Conservation (phyloP, 2,329 filamentous ascomycete genomes). For the Alternaria triticina region DNA sequence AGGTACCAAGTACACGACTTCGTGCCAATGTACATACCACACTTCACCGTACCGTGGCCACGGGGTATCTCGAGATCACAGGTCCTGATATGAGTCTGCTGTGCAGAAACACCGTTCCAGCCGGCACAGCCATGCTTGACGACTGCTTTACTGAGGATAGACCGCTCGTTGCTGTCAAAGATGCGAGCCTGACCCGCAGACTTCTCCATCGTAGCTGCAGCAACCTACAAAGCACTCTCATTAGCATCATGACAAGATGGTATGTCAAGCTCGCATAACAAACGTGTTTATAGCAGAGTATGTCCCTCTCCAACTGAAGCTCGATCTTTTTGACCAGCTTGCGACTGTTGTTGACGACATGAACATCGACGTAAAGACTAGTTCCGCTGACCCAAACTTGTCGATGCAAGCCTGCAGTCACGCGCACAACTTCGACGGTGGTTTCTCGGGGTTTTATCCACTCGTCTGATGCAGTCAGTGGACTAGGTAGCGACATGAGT, state of each 20-base stretch:
- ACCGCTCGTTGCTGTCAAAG: constrained; percentile 59
- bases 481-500: constrained; percentile 59
- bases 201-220: constrained; percentile 57
- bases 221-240: constrained; percentile 44
- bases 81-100: constrained; percentile 56
- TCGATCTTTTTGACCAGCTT: constrained; percentile 59
- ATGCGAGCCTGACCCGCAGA: constrained; percentile 59
- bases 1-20: not conserved
- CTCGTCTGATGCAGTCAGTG: constrained; percentile 58
- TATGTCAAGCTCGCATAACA: constrained; percentile 13
- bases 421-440: constrained; percentile 52
- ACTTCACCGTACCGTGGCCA: constrained; percentile 59
- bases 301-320: constrained; percentile 58
- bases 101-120: constrained; percentile 57
- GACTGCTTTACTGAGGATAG: constrained; percentile 52
- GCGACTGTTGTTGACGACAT: constrained; percentile 58
- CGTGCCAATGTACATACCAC: constrained; percentile 43
- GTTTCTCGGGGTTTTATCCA: constrained; percentile 50
- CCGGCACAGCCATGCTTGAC: constrained; percentile 54
- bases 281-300: constrained; percentile 60
- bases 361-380: constrained; percentile 61
- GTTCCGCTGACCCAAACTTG: constrained; percentile 65
- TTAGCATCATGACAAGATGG: constrained; percentile 22
- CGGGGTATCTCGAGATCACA: constrained; percentile 59
- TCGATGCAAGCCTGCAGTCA: constrained; percentile 62